These are phyloP conservation scores for Cucurbita moschata DNA, from an alignment of 306 rosid species.

Conservation along the genomic window DNA sequence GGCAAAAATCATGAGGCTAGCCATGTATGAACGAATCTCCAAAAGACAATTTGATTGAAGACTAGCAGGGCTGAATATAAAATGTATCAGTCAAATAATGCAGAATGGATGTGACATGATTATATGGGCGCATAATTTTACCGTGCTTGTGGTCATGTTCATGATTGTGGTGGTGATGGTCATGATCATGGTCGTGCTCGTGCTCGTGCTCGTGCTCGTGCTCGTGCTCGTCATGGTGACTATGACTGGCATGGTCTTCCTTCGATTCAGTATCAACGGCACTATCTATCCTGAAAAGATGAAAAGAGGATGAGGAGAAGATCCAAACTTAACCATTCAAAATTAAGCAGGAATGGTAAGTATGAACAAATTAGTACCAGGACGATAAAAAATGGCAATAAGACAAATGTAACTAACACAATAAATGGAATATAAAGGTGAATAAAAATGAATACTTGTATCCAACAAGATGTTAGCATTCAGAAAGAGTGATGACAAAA, in stretches of 20 bases:
- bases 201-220: conserved; percentile 19
- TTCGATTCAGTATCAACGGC: conserved; percentile 46
- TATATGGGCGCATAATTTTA: conserved; percentile 15
- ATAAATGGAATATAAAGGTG: background rate
- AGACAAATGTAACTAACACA: background rate
- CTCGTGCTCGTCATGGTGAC: conserved; percentile 27
- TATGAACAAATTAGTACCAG: background rate
- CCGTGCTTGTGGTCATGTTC: conserved; percentile 68
- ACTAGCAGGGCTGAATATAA: background rate
- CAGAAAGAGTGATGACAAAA: background rate
- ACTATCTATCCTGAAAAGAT: conserved; percentile 63
- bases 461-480: background rate
- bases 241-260: conserved; percentile 41
- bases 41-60: background rate
- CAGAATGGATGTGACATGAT: background rate
- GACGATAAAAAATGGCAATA: background rate
- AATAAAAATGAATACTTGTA: background rate
- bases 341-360: conserved; percentile 5
- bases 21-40: background rate
- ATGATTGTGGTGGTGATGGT: conserved; percentile 25
- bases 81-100: background rate
- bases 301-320: conserved; percentile 2
- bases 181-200: conserved; percentile 18
- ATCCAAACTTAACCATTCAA: conserved; percentile 9
- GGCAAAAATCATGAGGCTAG: background rate